Evolutionary conservation across 352 stramenopile species (phyloP), one percentile per base, ranked within the genome.

Genomic region (Phytopythium kandeliae): DNA sequence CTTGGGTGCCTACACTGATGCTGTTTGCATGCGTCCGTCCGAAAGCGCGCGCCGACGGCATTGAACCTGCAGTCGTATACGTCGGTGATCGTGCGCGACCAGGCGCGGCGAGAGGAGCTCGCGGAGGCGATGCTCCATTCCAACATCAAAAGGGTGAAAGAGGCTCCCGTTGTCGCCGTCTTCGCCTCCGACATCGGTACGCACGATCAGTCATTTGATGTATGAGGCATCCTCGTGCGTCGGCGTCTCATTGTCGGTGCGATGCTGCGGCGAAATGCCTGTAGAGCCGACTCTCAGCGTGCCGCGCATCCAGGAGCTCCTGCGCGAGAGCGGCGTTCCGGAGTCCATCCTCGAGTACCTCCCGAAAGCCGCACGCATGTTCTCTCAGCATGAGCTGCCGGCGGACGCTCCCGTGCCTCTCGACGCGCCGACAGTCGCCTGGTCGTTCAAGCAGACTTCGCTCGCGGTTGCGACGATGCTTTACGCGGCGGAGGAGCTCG

Each of bases 41-140:
- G 12, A 9, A 21, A 90, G 79, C 67, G 76, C 47, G 78, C 80
- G 4, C 85, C 85, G 1, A 87, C 63, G n/a, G 73, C 77, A 5
- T 92, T 93, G 55, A 95, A 95, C 54, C 76, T 68, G 40, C 75
- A 90, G 57, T 78, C 82, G 35, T 95, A 90, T 49, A 76, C 80
- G 0, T 86, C 74, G 16, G 69, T 95, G n/a, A 30, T 95, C 24
- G 74, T 95, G 35, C 77, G 82, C 35, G 72, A 89, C 24, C 63
- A 76, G 28, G 69, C 63, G 15, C 75, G 91, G 22, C 82, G 85
- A n/a, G 68, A 92, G 26, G 69, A 71, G 26, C 58, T 95, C 15
- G 75, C 73, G 0, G 67, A 76, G 15, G 77, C 80, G 26, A 95
- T 95, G 85, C 71, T 95, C 35, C 79, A 63, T 7, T 74, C 65